Base-by-base conservation (phyloP, 257 asterid species). In the Gentiana macrophylla region DNA sequence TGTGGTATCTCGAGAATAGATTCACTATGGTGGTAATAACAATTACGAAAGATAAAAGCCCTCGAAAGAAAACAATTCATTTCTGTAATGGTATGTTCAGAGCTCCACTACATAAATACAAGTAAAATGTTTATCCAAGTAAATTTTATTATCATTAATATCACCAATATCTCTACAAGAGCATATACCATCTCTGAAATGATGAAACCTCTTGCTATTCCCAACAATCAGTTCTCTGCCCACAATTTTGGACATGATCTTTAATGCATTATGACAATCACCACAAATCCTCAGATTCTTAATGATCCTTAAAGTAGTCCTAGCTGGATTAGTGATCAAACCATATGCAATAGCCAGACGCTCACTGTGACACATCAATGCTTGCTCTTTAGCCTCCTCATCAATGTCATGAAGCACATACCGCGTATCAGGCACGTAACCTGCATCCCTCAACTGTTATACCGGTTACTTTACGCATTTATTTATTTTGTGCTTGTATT, bases 351-450 rank as follows among this genome's bases (percentile, higher is more conserved):
- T 87, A 13, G 98, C 98, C 5, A 91, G 74, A 3, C 98, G 96
- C 73, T 91, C 98, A 8, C 98, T 91, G 47, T 91, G 96, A 75
- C 87, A 84, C 9, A 87, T 81, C 79, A 91, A 60, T 1, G 95
- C 95, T 71, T 91, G 96, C 76, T 91, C 97, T 76, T 91, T 91
- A 3, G 98, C 98, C 69, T 91, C 98, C 73, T 87, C 94, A 72
- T 91, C 98, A 66, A 91, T 91, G 79, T 91, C 97, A 33, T 87
- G 98, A 38, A 87, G 94, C 56, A 87, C 98, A 32, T 88, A 91
- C 62, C 96, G 73, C 2, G 97, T 91, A 60, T 91, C 96, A 7
- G 97, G 98, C 46, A 87, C 95, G 64, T 91, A 91, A 24, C 24
- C 0, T 24, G 24, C 24, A 24, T 24, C 24, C 24, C 24, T 24